Evolutionary conservation across 2,329 filamentous ascomycete genomes (phyloP).

Genomic region (Bipolaris oryzae): DNA sequence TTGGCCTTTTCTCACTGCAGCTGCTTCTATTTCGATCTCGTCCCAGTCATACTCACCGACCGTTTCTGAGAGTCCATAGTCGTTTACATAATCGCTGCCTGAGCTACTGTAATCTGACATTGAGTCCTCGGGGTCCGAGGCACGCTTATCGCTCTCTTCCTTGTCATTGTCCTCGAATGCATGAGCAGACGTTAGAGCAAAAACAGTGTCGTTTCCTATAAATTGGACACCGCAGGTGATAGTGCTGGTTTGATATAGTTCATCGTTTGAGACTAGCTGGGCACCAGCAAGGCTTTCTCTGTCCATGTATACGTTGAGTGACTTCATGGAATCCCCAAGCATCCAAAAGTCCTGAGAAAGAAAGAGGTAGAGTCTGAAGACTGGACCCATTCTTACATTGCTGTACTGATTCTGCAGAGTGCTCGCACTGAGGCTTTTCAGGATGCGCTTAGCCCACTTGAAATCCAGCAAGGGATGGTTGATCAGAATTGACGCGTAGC

Average conservation of each 20-base stretch:
- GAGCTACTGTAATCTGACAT: neutral
- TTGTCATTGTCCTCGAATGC: neutral
- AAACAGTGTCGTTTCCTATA: neutral
- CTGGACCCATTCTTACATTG: neutral
- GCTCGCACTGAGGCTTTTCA: neutral
- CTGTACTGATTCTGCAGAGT: neutral
- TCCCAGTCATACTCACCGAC: slow-evolving; percentile 4
- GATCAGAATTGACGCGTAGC: neutral
- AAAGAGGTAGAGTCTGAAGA: neutral
- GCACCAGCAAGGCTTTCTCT: neutral
- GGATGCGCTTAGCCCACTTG: neutral
- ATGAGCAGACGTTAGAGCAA: neutral
- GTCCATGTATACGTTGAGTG: neutral
- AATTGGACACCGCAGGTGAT: neutral
- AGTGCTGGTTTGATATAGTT: neutral
- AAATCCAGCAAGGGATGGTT: neutral
- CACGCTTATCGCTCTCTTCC: neutral
- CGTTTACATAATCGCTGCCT: neutral
- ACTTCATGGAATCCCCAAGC: neutral
- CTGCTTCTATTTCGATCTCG: neutral
- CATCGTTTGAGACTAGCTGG: neutral
- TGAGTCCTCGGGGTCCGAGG: slow-evolving; percentile 1
- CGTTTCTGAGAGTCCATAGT: neutral
- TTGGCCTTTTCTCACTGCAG: neutral
- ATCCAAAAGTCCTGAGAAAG: neutral